Percentiles rank a stretch among this genome's conserved stretches.
phyloP scores from a whole-genome alignment of 208 protist species.

The Endotrypanum monterogeii region DNA sequence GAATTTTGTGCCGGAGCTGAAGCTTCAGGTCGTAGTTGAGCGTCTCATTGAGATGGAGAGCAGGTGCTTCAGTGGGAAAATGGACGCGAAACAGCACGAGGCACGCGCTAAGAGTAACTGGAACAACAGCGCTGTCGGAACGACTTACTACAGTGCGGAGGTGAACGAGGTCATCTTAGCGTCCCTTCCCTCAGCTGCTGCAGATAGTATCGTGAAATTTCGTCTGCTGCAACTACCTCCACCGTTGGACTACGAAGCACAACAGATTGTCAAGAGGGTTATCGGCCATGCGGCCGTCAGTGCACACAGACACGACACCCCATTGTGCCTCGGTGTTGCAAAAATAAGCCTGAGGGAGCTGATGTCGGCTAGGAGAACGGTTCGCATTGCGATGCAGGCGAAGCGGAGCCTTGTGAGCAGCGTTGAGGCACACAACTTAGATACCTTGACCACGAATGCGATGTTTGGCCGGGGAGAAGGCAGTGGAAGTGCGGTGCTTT shows the following conservation, averaged over 20 bases:
- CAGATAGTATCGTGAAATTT: slow-evolving; percentile 74
- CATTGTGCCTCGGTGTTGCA: slow-evolving; percentile 81
- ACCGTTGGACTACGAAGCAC: slow-evolving; percentile 30
- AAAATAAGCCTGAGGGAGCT: slow-evolving; percentile 79
- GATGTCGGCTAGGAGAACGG: slow-evolving; percentile 52
- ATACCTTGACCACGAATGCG: slow-evolving; percentile 62
- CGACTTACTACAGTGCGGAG: slow-evolving; percentile 45
- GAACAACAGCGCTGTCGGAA: slow-evolving; percentile 71
- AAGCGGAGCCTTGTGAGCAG: slow-evolving; percentile 52
- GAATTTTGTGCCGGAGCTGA: slow-evolving; percentile 39
- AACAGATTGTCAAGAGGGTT: slow-evolving; percentile 17
- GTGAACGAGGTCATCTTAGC: slow-evolving; percentile 63
- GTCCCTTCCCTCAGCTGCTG: slow-evolving; percentile 56
- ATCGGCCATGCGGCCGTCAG: slow-evolving; percentile 10
- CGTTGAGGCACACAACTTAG: slow-evolving; percentile 73
- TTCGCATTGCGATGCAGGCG: slow-evolving; percentile 75
- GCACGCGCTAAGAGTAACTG: slow-evolving; percentile 54
- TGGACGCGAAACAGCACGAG: slow-evolving; percentile 49
- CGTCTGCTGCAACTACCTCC: slow-evolving; percentile 80
- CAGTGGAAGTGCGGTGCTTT: slow-evolving; percentile 74
- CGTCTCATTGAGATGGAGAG: slow-evolving; percentile 70
- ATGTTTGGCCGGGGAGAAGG: slow-evolving; percentile 74
- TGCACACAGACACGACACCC: slow-evolving; percentile 37
- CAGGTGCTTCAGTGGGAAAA: slow-evolving; percentile 30
- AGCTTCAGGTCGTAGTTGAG: slow-evolving; percentile 79